phyloP scores from a whole-genome alignment of 2,329 filamentous ascomycete genomes.

The Phialophora verrucosa region DNA sequence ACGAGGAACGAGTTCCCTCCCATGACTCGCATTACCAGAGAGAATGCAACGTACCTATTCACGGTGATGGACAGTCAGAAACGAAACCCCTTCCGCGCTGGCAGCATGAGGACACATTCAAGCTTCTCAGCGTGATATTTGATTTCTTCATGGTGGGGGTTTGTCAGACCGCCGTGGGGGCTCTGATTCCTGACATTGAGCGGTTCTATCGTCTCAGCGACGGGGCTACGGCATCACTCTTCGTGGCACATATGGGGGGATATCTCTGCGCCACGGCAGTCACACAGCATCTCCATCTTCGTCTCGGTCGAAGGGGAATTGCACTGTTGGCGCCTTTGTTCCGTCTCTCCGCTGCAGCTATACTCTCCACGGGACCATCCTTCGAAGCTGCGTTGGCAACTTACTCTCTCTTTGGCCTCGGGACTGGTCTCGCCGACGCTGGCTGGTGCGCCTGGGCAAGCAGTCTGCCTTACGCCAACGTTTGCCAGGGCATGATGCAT shows the following conservation, averaged over 20 bases:
- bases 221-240: constrained; percentile 53
- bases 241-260: constrained; percentile 52
- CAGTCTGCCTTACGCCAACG: constrained; percentile 49
- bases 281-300: constrained; percentile 49
- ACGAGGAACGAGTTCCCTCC: not conserved
- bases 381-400: constrained; percentile 45
- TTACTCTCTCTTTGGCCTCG: constrained; percentile 46
- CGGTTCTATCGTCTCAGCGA: constrained; percentile 52
- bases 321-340: constrained; percentile 49
- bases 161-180: constrained; percentile 18
- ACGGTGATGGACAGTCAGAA: not conserved
- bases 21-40: not conserved
- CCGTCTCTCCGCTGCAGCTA: constrained; percentile 45
- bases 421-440: constrained; percentile 51
- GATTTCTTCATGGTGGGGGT: constrained; percentile 20
- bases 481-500: constrained; percentile 50
- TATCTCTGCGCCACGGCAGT: constrained; percentile 52
- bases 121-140: constrained; percentile 17
- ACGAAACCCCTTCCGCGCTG: not conserved
- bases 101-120: constrained; percentile 15
- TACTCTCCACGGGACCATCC: constrained; percentile 41
- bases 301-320: constrained; percentile 52
- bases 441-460: constrained; percentile 56
- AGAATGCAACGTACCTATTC: not conserved
- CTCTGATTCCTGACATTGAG: constrained; percentile 46